Evolutionary conservation across 2,329 filamentous ascomycete genomes (phyloP).

Genomic region (Sporothrix globosa): DNA sequence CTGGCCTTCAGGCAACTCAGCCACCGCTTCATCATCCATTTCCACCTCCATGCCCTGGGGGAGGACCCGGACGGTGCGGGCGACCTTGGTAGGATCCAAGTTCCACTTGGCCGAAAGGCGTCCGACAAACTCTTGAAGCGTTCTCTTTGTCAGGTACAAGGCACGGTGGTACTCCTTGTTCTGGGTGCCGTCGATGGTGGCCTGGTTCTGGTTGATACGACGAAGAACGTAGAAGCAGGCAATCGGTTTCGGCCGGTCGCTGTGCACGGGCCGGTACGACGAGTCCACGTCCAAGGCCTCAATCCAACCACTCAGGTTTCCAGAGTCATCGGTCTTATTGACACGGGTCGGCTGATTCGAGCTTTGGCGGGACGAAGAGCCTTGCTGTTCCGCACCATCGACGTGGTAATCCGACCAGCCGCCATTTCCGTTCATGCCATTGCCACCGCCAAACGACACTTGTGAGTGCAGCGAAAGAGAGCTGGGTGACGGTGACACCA

Average conservation of each 20-base stretch:
- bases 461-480: conserved; percentile 66
- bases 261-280: conserved; percentile 74
- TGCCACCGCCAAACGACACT: conserved; percentile 49
- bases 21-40: conserved; percentile 87
- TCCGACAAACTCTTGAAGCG: conserved; percentile 71
- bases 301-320: conserved; percentile 78
- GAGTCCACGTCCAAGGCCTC: conserved; percentile 90
- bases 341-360: conserved; percentile 59
- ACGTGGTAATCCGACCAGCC: conserved; percentile 34
- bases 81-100: conserved; percentile 71
- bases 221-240: conserved; percentile 85
- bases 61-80: conserved; percentile 72
- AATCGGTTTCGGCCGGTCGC: conserved; percentile 71
- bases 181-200: not conserved
- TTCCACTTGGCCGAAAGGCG: conserved; percentile 79
- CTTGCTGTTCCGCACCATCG: conserved; percentile 40
- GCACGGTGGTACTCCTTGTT: conserved; percentile 71
- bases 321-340: conserved; percentile 61
- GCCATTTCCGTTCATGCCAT: conserved; percentile 1
- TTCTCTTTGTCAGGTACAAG: conserved; percentile 80
- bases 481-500: conserved; percentile 69
- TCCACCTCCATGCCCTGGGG: conserved; percentile 78
- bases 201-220: conserved; percentile 49
- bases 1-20: conserved; percentile 83
- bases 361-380: conserved; percentile 52